Conservation (phyloP, 192 early-diverging fungal species). For the Umbelopsis sp. region DNA sequence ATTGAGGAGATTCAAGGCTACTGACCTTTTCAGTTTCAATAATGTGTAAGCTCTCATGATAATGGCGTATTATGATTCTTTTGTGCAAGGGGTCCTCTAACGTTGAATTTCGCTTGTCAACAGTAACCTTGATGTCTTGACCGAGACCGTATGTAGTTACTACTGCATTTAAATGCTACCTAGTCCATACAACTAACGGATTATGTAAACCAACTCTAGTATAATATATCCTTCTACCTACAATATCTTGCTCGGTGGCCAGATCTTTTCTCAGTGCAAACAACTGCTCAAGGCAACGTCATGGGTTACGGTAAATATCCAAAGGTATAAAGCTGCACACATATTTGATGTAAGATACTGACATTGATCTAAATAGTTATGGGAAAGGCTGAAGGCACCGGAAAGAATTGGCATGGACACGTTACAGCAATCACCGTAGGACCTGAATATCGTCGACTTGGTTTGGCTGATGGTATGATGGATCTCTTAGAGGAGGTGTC, state of each 20-base stretch:
- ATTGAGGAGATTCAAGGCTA: constrained; percentile 58
- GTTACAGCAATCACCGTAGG: constrained; percentile 97
- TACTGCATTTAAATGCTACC: background rate
- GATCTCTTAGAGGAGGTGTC: constrained; percentile 85
- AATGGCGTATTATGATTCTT: background rate
- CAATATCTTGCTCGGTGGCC: constrained; percentile 93
- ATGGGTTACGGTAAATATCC: constrained; percentile 83
- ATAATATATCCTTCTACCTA: constrained; percentile 93
- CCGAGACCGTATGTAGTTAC: constrained; percentile 77
- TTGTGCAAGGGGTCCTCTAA: background rate
- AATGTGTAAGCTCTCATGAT: constrained; percentile 64
- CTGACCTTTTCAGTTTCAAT: constrained; percentile 94
- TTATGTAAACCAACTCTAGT: too few relatives aligned
- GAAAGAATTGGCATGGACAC: constrained; percentile 94
- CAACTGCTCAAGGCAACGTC: constrained; percentile 62
- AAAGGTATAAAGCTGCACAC: background rate
- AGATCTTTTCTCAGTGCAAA: constrained; percentile 86
- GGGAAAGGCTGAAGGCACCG: constrained; percentile 93
- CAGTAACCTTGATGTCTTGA: constrained; percentile 90
- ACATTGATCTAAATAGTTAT: constrained; percentile 57
- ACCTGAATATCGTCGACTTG: constrained; percentile 91
- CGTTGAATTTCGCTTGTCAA: background rate
- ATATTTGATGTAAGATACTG: background rate
- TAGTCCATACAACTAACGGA: background rate
- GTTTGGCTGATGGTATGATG: constrained; percentile 91